These are phyloP conservation scores for Kluyveromyces starmeri DNA, from an alignment of 805 yeast genomes.

Conservation along the genomic window DNA sequence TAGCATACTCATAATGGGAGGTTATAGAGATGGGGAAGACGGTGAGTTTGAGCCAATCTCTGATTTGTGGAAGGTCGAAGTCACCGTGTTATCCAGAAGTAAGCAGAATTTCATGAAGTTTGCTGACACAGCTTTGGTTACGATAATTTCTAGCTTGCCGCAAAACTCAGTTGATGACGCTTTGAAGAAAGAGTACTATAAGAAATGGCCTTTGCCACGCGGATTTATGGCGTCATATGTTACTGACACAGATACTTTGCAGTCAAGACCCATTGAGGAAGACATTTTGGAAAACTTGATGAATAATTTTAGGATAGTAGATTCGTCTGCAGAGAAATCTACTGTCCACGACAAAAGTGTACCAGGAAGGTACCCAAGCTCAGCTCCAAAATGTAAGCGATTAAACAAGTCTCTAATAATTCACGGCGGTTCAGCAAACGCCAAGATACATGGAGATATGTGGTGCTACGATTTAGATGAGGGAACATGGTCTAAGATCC, in stretches of 20 bases:
- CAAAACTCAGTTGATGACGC: slow-evolving; percentile 9
- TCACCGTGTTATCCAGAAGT: slow-evolving; percentile 30
- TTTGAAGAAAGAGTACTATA: slow-evolving; percentile 1
- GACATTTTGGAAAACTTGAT: slow-evolving; percentile 16
- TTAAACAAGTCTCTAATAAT: slow-evolving; percentile 18
- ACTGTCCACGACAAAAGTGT: not conserved
- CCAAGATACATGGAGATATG: slow-evolving; percentile 36
- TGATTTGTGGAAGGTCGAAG: slow-evolving; percentile 36
- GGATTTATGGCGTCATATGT: slow-evolving; percentile 30
- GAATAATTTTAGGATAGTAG: slow-evolving; percentile 16
- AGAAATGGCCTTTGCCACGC: slow-evolving; percentile 28
- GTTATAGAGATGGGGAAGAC: slow-evolving; percentile 32
- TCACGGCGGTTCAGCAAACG: slow-evolving; percentile 34
- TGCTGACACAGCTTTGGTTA: slow-evolving; percentile 30
- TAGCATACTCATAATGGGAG: slow-evolving; percentile 37
- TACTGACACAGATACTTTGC: slow-evolving; percentile 13
- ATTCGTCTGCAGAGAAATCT: slow-evolving; percentile 12
- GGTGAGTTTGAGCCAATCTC: slow-evolving; percentile 29
- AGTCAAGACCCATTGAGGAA: slow-evolving; percentile 9
- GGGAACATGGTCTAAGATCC: slow-evolving; percentile 33
- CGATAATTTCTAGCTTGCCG: slow-evolving; percentile 20
- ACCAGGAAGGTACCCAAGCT: not conserved
- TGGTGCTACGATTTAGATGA: slow-evolving; percentile 42
- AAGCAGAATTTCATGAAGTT: slow-evolving; percentile 30
- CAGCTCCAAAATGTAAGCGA: not conserved